phyloP scores from a whole-genome alignment of 2,329 filamentous ascomycete species.

The Chaetomiaceae sp. region DNA sequence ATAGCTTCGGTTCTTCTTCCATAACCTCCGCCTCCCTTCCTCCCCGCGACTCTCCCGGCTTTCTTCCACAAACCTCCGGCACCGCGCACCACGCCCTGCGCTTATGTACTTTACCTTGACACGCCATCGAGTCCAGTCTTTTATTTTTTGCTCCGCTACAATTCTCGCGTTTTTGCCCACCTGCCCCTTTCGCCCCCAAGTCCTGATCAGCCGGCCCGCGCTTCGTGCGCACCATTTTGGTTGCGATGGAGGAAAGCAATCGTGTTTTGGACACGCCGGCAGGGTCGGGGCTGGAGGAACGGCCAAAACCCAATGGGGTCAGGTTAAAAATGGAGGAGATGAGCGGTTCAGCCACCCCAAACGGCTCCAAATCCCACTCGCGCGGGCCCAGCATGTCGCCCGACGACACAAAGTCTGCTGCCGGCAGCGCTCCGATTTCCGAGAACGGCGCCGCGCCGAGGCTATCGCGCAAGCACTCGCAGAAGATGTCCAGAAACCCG shows the following conservation, averaged over 20 bases:
- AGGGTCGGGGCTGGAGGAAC: slow-evolving; percentile 41
- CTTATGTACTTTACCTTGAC: slow-evolving; percentile 17
- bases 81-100: background rate
- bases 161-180: background rate
- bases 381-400: slow-evolving; percentile 42
- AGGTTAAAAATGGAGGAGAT: slow-evolving; percentile 39
- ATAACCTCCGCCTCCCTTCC: background rate
- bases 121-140: background rate
- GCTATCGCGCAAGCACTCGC: slow-evolving; percentile 66
- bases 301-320: slow-evolving; percentile 34
- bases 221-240: slow-evolving; percentile 16
- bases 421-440: slow-evolving; percentile 45
- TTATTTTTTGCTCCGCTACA: slow-evolving; percentile 4
- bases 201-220: background rate
- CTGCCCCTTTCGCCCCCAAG: background rate
- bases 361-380: slow-evolving; percentile 37
- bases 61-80: background rate
- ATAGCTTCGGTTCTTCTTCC: slow-evolving; percentile 21
- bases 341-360: slow-evolving; percentile 39
- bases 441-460: slow-evolving; percentile 59
- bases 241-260: slow-evolving; percentile 29
- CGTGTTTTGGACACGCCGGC: slow-evolving; percentile 24
- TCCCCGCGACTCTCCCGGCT: background rate
- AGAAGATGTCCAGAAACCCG: slow-evolving; percentile 58
- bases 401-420: slow-evolving; percentile 44